These are phyloP conservation scores for Pleomassaria siparia DNA, from an alignment of 2,329 filamentous ascomycete genomes.

Conservation along the genomic window DNA sequence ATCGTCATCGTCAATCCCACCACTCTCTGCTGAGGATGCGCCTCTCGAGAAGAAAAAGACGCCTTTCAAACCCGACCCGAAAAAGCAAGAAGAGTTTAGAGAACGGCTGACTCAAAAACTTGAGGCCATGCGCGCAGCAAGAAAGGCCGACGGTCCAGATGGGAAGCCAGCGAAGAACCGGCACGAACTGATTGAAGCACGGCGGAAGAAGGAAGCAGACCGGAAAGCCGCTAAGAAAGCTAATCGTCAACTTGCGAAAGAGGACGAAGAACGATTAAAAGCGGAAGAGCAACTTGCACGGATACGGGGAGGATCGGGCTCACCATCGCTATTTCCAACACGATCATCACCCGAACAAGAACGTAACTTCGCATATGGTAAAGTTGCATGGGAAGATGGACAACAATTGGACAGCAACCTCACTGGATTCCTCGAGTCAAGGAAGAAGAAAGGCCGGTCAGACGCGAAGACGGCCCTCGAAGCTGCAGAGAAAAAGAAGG, in stretches of 20 bases:
- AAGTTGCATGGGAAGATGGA: conserved; percentile 88
- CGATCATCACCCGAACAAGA: conserved; percentile 51
- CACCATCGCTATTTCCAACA: conserved; percentile 51
- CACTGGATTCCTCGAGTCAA: conserved; percentile 62
- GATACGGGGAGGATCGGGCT: conserved; percentile 61
- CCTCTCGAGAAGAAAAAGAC: conserved; percentile 34
- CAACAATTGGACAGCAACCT: conserved; percentile 74
- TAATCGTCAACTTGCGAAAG: conserved; percentile 71
- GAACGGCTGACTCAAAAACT: conserved; percentile 80
- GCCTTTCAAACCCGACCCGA: conserved; percentile 33
- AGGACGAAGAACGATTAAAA: conserved; percentile 70
- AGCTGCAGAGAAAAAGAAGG: conserved; percentile 82
- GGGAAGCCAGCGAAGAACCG: conserved; percentile 81
- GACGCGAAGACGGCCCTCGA: conserved; percentile 86
- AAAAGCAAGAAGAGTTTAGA: conserved; percentile 72
- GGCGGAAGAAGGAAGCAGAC: conserved; percentile 83
- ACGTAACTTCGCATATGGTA: conserved; percentile 84
- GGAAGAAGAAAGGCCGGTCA: conserved; percentile 78
- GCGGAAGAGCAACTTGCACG: conserved; percentile 59
- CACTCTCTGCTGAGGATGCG: conserved; percentile 28
- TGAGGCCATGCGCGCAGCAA: conserved; percentile 77
- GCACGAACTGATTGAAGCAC: conserved; percentile 87
- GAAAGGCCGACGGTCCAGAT: conserved; percentile 83
- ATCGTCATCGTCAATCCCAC: conserved; percentile 50
- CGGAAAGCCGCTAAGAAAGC: conserved; percentile 89